Evolutionary conservation across 2,329 filamentous ascomycete species (phyloP).

Genomic region (Colletotrichum tofieldiae): DNA sequence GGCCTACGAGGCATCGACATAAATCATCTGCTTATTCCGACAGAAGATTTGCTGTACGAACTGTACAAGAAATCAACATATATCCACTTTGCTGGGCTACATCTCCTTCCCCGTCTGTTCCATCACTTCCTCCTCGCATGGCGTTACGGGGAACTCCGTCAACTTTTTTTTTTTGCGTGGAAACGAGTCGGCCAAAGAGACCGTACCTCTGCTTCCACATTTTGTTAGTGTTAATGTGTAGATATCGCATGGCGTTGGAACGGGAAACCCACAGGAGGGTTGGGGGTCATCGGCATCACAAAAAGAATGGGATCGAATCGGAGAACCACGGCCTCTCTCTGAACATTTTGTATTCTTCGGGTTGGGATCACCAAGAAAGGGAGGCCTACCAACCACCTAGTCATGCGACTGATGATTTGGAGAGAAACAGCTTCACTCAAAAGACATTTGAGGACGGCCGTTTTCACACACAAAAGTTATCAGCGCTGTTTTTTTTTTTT

Average conservation of each 20-base stretch:
- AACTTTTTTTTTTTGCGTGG: not conserved
- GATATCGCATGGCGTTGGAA: slow-evolving; percentile 43
- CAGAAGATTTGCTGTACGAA: slow-evolving; percentile 38
- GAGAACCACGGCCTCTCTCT: slow-evolving; percentile 37
- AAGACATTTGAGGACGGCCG: slow-evolving; percentile 4
- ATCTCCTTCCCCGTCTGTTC: slow-evolving; percentile 39
- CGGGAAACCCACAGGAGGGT: slow-evolving; percentile 15
- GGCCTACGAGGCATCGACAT: slow-evolving; percentile 71
- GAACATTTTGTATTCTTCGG: slow-evolving; percentile 38
- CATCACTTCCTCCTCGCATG: slow-evolving; percentile 41
- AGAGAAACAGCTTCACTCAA: not conserved
- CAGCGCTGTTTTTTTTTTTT: slow-evolving; percentile 13
- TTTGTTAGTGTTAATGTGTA: slow-evolving; percentile 42
- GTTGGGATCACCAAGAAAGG: slow-evolving; percentile 31
- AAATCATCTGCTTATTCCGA: slow-evolving; percentile 44
- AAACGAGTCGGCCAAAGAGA: slow-evolving; percentile 12
- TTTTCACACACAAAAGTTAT: slow-evolving; percentile 27
- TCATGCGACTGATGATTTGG: slow-evolving; percentile 26
- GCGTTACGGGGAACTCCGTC: slow-evolving; percentile 29
- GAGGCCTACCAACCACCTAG: slow-evolving; percentile 38
- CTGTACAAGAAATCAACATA: slow-evolving; percentile 32
- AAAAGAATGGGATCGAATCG: slow-evolving; percentile 39
- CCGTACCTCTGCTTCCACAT: not conserved
- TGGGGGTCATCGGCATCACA: slow-evolving; percentile 24
- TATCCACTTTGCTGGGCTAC: slow-evolving; percentile 23